Base-by-base conservation (phyloP, 176 grass and related monocot species). In the Neostapfia colusana region DNA sequence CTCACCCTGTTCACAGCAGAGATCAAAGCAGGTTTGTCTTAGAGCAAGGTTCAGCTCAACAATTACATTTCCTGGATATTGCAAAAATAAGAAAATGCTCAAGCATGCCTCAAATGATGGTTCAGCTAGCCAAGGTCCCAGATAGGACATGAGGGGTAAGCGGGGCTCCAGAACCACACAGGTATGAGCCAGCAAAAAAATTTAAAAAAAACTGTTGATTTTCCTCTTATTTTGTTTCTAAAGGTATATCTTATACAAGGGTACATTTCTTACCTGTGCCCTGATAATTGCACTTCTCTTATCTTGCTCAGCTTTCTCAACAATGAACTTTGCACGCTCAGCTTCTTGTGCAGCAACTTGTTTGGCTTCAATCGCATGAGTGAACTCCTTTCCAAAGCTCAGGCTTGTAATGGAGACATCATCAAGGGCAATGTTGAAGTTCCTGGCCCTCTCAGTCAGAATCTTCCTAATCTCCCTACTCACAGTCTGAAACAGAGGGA, bases 401-500 rank as follows among this genome's bases (percentile, higher is more conserved):
- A 97, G 82, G 62, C 82, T 96, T 36, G 89, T 96, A 23, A 96
- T 96, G 26, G 92, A 92, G 40, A 92, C 89, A 63, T 96, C 89
- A 87, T 96, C 89, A 40, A 92, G 83, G 0, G 87, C 89, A 65
- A 96, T 87, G 31, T 88, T 92, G 76, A 96, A 88, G 77, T 78
- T 89, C 18, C 72, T 84, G 26, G 90, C 93, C 31, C 90, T 87
- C 67, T 97, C 93, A 16, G 93, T 97, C 73, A 97, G 74, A 75
- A 93, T 97, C 88, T 97, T 97, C 51, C 93, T 79, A 54, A 97
- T 97, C 72, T 93, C 90, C 72, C 93, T 90, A 69, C 93, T 97
- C 3, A 97, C 93, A 69, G 85, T 75, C 93, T 97, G 54, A 28
- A 84, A 44, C 54, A 56, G 45, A 56, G 45, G 11, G n/a, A 1